Base-by-base conservation (phyloP, 768 basidiomycete species). In the Hericium erinaceus region DNA sequence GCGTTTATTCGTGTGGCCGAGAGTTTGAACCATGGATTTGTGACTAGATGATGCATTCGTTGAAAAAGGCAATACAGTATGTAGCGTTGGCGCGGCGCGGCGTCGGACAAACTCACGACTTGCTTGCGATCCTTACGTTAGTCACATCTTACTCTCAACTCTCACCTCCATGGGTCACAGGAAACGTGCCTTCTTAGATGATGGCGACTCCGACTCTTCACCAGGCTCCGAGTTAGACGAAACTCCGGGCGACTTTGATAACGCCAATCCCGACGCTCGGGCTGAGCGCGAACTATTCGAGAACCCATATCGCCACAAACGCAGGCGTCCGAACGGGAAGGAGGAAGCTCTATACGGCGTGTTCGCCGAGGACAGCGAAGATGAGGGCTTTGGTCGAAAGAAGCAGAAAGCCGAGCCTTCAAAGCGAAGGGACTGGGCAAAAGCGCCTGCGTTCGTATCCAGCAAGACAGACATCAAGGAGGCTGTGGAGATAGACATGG, bases 281-380 rank as follows among this genome's bases (percentile, higher is more conserved):
- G 92, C 82, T 38, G 91, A 92, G 67, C 85, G 85, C 10, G 80
- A 79, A 38, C 79, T 90, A 8, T 90, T 90, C 68, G 79, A 84
- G 65, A 80, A 89, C 60, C 89, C 89, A 3, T 91, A 91, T 72
- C 73, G 80, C 61, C 74, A 79, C 64, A 92, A 89, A 67, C 80
- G 83, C 56, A 77, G 83, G 59, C 75, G 83, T 60, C 82, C 71
- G 69, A 76, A 81, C 57, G 82, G 75, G 24, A 85, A 84, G 66
- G 87, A 92, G 56, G 84, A 85, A 59, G 83, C 83, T 1, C 70
- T 83, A n/a, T 89, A 90, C 64, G 90, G 89, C 4, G 73, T 88
- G 0, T 91, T 89, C 70, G 87, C 74, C 2, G 85, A 83, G 61
- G 86, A 88, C 22, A 80, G 84, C 20, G 87, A 86, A 53, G 75